Evolutionary conservation across 768 basidiomycete genomes (phyloP).

Genomic region (Clitopilus passeckerianus): DNA sequence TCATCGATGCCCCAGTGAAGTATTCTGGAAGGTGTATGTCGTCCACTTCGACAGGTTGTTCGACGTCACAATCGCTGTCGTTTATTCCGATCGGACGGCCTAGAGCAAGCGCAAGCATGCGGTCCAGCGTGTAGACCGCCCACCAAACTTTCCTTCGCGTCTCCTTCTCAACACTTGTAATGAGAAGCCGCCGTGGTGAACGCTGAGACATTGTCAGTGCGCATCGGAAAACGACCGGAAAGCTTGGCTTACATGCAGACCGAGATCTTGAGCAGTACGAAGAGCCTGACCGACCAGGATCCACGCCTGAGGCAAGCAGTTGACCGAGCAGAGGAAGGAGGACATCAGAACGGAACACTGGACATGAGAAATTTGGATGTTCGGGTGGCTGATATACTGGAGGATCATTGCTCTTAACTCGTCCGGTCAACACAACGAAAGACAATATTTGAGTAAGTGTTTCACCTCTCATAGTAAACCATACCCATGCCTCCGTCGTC

Average conservation of each 20-base stretch:
- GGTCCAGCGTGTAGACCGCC: slow-evolving; percentile 86
- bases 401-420: slow-evolving; percentile 72
- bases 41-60: slow-evolving; percentile 78
- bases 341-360: slow-evolving; percentile 88
- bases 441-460: slow-evolving; percentile 6
- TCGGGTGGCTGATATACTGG: slow-evolving; percentile 88
- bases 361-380: slow-evolving; percentile 80
- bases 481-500: slow-evolving; percentile 87
- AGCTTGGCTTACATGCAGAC: slow-evolving; percentile 70
- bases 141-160: slow-evolving; percentile 92
- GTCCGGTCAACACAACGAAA: slow-evolving; percentile 11
- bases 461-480: slow-evolving; percentile 85
- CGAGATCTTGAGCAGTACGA: slow-evolving; percentile 85
- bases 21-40: slow-evolving; percentile 74
- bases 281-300: slow-evolving; percentile 88
- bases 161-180: slow-evolving; percentile 80
- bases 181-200: slow-evolving; percentile 68
- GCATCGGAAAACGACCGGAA: slow-evolving; percentile 6
- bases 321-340: slow-evolving; percentile 87
- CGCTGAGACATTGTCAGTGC: slow-evolving; percentile 44
- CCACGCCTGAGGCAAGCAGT: slow-evolving; percentile 94
- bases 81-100: slow-evolving; percentile 87
- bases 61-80: slow-evolving; percentile 88
- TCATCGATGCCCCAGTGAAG: slow-evolving; percentile 57
- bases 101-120: slow-evolving; percentile 88